Base-by-base conservation (phyloP, 306 rosid genomes). In the Cucurbita maxima region DNA sequence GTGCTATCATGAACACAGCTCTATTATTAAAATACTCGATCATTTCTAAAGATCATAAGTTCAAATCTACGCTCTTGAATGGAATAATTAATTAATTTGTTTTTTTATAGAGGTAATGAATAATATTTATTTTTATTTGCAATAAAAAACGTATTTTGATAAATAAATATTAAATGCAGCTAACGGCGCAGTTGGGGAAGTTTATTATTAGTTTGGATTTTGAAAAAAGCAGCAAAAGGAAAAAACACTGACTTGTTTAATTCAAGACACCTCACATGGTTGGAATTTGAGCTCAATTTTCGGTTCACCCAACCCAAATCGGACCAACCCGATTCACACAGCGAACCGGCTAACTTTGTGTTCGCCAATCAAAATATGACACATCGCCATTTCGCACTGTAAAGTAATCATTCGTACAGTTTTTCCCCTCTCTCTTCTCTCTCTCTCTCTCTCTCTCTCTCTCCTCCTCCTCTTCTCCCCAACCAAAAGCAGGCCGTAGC, bases 301-400 rank as follows among this genome's bases (percentile, higher is more conserved):
- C 52, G 52, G 71, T 63, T 41, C 52, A 18, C 0, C 1, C 20
- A 1, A 1, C 3, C 4, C 8, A 2, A 63, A 20, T 6, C 12
- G 40, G 5, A 0, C 18, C 9, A 50, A 50, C n/a, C 54, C n/a
- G 54, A 6, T 50, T 47, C 54, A 14, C 0, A 4, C 7, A 5
- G 34, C 0, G 7, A 15, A 51, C 55, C 40, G 18, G 1, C 12
- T 0, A 14, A 20, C 44, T 48, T 69, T 25, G 4, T 11, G 16
- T 3, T 20, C 0, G 1, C 55, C 72, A 67, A 67, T 67, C 0
- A 45, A 5, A 67, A 9, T 11, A 0, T 0, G 43, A 14, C 73
- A 68, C 73, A 57, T 68, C 11, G 11, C 37, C 22, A 68, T 47
- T 68, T 68, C 57, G 72, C 56, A 47, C 73, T 68, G 73, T 68